Evolutionary conservation across 2,329 filamentous ascomycete species (phyloP).

Genomic region (Geoglossum cookeanum): DNA sequence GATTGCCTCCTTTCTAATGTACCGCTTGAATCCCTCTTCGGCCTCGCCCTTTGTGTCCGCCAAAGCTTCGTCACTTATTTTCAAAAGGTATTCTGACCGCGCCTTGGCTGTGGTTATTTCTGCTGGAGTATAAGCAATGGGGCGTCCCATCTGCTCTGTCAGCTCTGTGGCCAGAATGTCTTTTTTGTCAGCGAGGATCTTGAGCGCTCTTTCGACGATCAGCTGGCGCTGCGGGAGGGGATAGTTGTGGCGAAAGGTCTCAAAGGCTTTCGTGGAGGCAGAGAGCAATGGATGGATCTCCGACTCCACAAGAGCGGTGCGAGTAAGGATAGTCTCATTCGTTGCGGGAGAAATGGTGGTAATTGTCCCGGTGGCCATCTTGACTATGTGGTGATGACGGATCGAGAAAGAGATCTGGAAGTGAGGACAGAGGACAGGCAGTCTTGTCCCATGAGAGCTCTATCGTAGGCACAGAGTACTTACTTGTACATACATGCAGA

Average conservation of each 20-base stretch:
- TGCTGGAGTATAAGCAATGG: slow-evolving; percentile 67
- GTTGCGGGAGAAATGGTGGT: slow-evolving; percentile 80
- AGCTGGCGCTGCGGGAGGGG: slow-evolving; percentile 51
- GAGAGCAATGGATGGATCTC: slow-evolving; percentile 57
- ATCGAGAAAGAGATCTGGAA: not conserved
- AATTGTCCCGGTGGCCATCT: slow-evolving; percentile 36
- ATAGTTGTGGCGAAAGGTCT: slow-evolving; percentile 54
- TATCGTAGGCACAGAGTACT: not conserved
- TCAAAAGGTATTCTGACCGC: slow-evolving; percentile 69
- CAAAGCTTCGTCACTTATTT: slow-evolving; percentile 60
- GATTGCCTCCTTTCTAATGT: slow-evolving; percentile 72
- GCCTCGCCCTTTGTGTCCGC: slow-evolving; percentile 64
- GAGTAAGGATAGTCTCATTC: slow-evolving; percentile 64
- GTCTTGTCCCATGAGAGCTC: not conserved
- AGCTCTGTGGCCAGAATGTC: slow-evolving; percentile 70
- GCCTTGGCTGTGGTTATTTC: slow-evolving; percentile 75
- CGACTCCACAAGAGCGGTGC: slow-evolving; percentile 49
- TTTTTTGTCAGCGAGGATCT: slow-evolving; percentile 47
- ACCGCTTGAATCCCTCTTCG: slow-evolving; percentile 78
- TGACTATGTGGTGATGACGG: slow-evolving; percentile 7
- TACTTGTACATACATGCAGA: not conserved
- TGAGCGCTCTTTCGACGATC: slow-evolving; percentile 64
- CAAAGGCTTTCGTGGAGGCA: slow-evolving; percentile 55
- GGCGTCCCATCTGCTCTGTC: slow-evolving; percentile 87
- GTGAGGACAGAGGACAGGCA: not conserved